phyloP scores from a whole-genome alignment of 1,139 yeast genomes.

The Yamadazyma oceani region DNA sequence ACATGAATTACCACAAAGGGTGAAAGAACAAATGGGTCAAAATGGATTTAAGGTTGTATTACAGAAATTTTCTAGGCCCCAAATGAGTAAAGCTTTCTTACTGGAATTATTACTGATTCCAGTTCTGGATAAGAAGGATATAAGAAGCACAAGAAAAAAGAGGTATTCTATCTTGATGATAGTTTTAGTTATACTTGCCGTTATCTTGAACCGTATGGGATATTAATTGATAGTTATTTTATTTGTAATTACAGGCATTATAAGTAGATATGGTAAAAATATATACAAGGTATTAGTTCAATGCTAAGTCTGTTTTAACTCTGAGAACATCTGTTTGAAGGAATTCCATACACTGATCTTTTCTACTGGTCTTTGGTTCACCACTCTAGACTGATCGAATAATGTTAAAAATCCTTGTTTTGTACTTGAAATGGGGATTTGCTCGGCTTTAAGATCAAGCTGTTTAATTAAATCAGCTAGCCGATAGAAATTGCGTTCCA shows the following conservation, averaged over 20 bases:
- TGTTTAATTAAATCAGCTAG: conserved; percentile 9
- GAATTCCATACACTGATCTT: conserved; percentile 34
- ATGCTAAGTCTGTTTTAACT: conserved; percentile 4
- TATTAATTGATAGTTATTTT: not conserved
- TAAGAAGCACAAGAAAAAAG: not conserved
- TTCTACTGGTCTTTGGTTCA: conserved; percentile 22
- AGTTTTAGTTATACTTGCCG: not conserved
- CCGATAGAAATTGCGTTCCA: conserved; percentile 18
- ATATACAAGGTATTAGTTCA: not conserved
- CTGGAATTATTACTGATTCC: conserved; percentile 3
- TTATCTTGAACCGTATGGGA: not conserved
- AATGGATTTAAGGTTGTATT: conserved; percentile 55
- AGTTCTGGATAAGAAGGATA: not conserved
- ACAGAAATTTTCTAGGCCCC: conserved; percentile 56
- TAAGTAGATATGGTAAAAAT: not conserved
- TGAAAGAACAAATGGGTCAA: conserved; percentile 36
- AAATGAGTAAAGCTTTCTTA: conserved; percentile 58
- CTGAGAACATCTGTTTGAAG: conserved; percentile 31
- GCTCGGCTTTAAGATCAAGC: conserved; percentile 5
- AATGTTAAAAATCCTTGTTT: conserved; percentile 16
- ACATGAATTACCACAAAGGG: conserved; percentile 14
- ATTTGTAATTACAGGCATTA: too few species aligned
- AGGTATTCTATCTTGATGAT: not conserved
- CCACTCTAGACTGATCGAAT: conserved; percentile 15
- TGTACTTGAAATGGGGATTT: conserved; percentile 8